Evolutionary conservation across 1,284 basidiomycete species (phyloP), one percentile per base, ranked within the genome.

Genomic region (Marasmius fiardii): DNA sequence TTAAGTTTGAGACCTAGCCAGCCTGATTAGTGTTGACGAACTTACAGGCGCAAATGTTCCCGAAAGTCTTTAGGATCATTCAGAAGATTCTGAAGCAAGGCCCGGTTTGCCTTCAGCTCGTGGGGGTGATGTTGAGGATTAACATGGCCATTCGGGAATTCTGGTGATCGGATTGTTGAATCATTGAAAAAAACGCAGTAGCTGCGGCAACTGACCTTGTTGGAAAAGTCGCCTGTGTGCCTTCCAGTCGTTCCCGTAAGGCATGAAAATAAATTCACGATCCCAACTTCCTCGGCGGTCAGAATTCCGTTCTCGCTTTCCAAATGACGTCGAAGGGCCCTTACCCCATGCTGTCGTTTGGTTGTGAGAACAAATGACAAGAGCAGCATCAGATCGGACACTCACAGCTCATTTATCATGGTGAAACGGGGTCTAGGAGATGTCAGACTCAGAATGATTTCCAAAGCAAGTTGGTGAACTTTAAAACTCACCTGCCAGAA

Each of bases 181-280:
- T 14, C 44, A 3, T 45, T 21, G 7, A 6, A 24, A 2, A 10
- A 20, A 45, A 23, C 7, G 16, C 8, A 23, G 16, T 4, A 10
- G 6, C 14, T n/a, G 20, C n/a, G 39, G 5, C n/a, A 2, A 45
- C 44, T 23, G 5, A 49, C 47, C 47, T 33, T 49, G 24, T 12
- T 49, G 47, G n/a, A 49, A 49, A 6, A 49, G 16, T 5, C 47
- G 47, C 28, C 47, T 26, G 18, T 33, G 47, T n/a, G 47, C 18
- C 26, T 20, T 49, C 47, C 47, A 49, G 7, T 28, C 47, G 8
- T 49, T 20, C 14, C 47, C 47, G 7, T 49, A 49, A 18, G 24
- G 6, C 47, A 49, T 49, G n/a, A 31, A 31, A 4, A 49, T 49
- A n/a, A 49, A 49, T 8, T 49, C 47, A 18, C 47, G 47, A 33